phyloP scores from a whole-genome alignment of 1,284 basidiomycete genomes.

The Ganoderma resinaceum region DNA sequence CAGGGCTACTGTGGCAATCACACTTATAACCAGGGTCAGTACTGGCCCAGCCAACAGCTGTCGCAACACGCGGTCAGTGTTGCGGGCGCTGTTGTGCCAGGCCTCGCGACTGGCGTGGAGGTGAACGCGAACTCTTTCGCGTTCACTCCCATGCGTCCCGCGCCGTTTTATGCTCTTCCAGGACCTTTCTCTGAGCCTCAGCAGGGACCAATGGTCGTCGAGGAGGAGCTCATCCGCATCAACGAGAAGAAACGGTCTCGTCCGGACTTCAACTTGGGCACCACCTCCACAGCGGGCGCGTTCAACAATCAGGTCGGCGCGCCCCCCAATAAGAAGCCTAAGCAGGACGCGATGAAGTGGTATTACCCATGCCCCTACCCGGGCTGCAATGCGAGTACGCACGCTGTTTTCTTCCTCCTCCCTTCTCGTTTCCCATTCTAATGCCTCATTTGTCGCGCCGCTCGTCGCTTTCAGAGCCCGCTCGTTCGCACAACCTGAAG shows the following conservation, averaged over 20 bases:
- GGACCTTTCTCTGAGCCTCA: neutral
- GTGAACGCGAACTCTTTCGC: neutral
- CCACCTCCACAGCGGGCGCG: neutral
- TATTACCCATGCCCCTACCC: constrained; percentile 5
- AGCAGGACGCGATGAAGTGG: constrained; percentile 14
- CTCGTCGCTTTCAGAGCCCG: constrained; percentile 3
- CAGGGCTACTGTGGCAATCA: neutral
- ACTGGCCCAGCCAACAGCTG: neutral
- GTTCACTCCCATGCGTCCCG: constrained; percentile 4
- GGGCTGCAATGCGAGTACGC: neutral
- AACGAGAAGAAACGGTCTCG: no score
- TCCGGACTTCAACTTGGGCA: no score
- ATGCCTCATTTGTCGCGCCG: neutral
- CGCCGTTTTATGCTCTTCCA: neutral
- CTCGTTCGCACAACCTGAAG: constrained; percentile 22
- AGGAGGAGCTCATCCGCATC: neutral
- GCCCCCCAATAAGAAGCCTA: neutral
- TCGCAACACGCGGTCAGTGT: constrained; percentile 11
- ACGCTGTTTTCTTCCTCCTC: neutral
- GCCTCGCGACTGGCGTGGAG: neutral
- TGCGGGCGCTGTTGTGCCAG: constrained; percentile 7
- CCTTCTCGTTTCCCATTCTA: neutral
- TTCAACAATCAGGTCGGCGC: neutral
- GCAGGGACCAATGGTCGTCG: neutral
- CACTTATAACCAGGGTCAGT: neutral